phyloP scores from a whole-genome alignment of 257 asterid genomes.

The Misopates orontium region DNA sequence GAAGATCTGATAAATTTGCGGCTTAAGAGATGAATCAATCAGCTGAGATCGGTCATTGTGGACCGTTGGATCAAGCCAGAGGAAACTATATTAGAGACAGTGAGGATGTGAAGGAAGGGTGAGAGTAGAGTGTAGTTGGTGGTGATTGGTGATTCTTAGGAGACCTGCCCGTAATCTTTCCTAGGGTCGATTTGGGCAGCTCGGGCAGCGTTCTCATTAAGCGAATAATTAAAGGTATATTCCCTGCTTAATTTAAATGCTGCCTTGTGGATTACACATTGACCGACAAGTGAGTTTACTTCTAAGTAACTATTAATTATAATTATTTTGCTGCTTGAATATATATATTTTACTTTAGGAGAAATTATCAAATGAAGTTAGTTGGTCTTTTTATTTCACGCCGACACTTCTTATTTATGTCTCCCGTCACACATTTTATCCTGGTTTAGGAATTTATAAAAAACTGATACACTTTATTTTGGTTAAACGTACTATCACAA shows the following conservation, averaged over 20 bases:
- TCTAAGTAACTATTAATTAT: too few relatives aligned
- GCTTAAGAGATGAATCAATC: conserved; percentile 31
- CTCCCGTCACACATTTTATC: too few relatives aligned
- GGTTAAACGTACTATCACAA: too few relatives aligned
- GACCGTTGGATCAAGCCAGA: conserved; percentile 58
- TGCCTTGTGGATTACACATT: conserved; percentile 12
- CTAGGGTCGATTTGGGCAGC: conserved; percentile 39
- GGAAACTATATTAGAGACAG: conserved; percentile 35
- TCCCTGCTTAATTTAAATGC: conserved; percentile 4
- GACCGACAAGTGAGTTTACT: conserved; percentile 19
- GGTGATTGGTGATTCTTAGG: conserved; percentile 28
- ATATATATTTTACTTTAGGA: too few relatives aligned
- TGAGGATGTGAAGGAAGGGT: conserved; percentile 9
- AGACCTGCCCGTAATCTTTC: conserved; percentile 47
- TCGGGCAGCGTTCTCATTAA: conserved; percentile 43
- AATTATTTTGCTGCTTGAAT: too few relatives aligned
- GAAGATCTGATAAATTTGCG: conserved; percentile 33
- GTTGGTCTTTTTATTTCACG: too few relatives aligned
- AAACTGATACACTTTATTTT: too few relatives aligned
- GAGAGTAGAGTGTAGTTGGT: conserved; percentile 18
- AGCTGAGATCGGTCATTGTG: conserved; percentile 39
- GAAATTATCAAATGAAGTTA: too few relatives aligned
- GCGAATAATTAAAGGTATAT: neutral
- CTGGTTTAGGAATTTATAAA: too few relatives aligned
- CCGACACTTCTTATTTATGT: too few relatives aligned